Percentiles rank a stretch among this genome's conserved stretches.
Conservation (phyloP, 495 filamentous ascomycete species). For the Hyaloscypha finlandica region DNA sequence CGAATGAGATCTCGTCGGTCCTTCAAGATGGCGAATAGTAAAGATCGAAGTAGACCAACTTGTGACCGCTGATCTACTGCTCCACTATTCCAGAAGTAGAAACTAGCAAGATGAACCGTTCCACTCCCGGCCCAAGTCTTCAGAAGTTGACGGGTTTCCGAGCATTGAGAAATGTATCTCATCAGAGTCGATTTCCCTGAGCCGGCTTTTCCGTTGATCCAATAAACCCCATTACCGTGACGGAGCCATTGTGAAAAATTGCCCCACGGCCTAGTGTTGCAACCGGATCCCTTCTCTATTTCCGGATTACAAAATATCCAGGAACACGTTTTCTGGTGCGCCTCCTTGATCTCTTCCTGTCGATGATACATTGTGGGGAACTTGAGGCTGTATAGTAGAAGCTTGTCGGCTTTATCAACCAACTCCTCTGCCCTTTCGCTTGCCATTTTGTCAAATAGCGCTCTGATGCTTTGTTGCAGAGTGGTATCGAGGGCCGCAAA, state of each 20-base stretch:
- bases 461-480: too few relatives aligned
- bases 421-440: too few relatives aligned
- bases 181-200: slow-evolving; percentile 46
- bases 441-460: too few relatives aligned
- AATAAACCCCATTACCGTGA: slow-evolving; percentile 32
- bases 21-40: slow-evolving; percentile 30
- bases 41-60: slow-evolving; percentile 33
- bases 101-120: slow-evolving; percentile 18
- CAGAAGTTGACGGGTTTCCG: slow-evolving; percentile 17
- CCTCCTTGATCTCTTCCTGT: too few relatives aligned
- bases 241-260: slow-evolving; percentile 30
- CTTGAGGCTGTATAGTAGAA: too few relatives aligned
- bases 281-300: too few relatives aligned
- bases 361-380: too few relatives aligned
- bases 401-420: too few relatives aligned
- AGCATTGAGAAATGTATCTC: slow-evolving; percentile 36
- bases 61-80: slow-evolving; percentile 33
- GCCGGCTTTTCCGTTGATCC: slow-evolving; percentile 42
- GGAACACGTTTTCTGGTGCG: slow-evolving; percentile 32
- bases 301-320: slow-evolving; percentile 28
- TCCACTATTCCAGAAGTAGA: slow-evolving; percentile 42
- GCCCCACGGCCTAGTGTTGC: slow-evolving; percentile 8
- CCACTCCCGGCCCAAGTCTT: slow-evolving; percentile 30
- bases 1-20: slow-evolving; percentile 20
- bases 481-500: too few relatives aligned